These are phyloP conservation scores for Suillus discolor DNA, from an alignment of 768 basidiomycete genomes.

Conservation along the genomic window DNA sequence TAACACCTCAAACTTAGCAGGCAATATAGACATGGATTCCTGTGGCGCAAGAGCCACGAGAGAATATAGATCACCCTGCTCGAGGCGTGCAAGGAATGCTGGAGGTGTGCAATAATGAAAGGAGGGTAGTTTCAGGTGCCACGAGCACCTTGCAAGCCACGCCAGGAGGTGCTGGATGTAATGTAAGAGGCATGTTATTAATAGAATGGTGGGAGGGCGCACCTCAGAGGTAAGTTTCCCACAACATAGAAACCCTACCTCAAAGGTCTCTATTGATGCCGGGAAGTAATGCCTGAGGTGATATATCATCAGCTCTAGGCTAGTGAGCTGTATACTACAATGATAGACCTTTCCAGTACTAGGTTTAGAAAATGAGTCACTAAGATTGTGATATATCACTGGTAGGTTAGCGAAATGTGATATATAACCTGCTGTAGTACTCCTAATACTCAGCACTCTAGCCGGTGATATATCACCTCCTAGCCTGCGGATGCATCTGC, in stretches of 20 bases:
- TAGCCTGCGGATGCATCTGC: too few species aligned
- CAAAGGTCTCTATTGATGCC: conserved; percentile 5
- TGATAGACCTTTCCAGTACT: too few species aligned
- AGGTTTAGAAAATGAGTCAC: too few species aligned
- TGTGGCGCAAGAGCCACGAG: neutral
- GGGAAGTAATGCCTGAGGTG: conserved; percentile 11
- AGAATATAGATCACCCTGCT: neutral
- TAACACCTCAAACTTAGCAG: neutral
- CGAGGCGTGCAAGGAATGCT: neutral
- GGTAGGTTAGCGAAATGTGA: too few species aligned
- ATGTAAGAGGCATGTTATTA: neutral
- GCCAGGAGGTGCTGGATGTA: neutral
- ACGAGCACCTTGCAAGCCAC: neutral
- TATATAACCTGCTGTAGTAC: too few species aligned
- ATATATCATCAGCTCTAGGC: too few species aligned
- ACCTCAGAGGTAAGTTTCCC: conserved; percentile 5
- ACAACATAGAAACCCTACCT: conserved; percentile 8
- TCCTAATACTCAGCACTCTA: too few species aligned
- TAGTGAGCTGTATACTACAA: too few species aligned
- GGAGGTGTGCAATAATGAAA: neutral
- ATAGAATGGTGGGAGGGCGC: conserved; percentile 1
- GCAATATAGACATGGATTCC: neutral
- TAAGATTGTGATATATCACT: too few species aligned
- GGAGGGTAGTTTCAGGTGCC: neutral
- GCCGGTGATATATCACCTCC: too few species aligned